Conservation (phyloP, 106 monocot species). For the Allium fistulosum region DNA sequence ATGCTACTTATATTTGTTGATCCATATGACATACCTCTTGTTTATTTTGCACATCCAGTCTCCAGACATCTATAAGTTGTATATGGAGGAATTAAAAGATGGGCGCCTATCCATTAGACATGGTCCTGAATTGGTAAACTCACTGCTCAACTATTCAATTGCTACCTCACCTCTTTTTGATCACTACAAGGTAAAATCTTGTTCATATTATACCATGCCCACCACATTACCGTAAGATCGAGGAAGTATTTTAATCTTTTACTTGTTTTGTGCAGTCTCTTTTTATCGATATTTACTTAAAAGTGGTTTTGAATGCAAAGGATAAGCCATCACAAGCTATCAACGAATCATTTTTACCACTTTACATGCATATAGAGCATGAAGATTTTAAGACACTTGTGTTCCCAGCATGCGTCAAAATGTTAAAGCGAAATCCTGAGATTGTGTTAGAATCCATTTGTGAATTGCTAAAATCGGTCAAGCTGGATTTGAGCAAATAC, state of each 20-base stretch:
- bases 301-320: conserved; percentile 74
- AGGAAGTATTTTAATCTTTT: not conserved
- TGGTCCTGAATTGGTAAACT: conserved; percentile 39
- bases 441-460: conserved; percentile 75
- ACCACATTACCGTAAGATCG: no score
- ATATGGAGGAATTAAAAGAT: conserved; percentile 78
- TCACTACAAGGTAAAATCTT: conserved; percentile 53
- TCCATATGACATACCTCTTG: no score
- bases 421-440: conserved; percentile 96
- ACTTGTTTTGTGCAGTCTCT: conserved; percentile 40
- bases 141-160: conserved; percentile 63
- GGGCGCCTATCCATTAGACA: conserved; percentile 56
- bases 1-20: no score
- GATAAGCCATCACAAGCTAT: conserved; percentile 57
- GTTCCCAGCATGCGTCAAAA: conserved; percentile 75
- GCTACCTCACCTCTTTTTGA: conserved; percentile 33
- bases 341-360: conserved; percentile 58
- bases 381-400: conserved; percentile 68
- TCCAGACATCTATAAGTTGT: conserved; percentile 56
- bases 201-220: no score
- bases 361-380: conserved; percentile 58
- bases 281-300: conserved; percentile 86
- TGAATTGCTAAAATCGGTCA: conserved; percentile 45
- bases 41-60: conserved; percentile 31
- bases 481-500: conserved; percentile 93